Evolutionary conservation across 805 yeast species (phyloP).

Genomic region (Pichia californica): DNA sequence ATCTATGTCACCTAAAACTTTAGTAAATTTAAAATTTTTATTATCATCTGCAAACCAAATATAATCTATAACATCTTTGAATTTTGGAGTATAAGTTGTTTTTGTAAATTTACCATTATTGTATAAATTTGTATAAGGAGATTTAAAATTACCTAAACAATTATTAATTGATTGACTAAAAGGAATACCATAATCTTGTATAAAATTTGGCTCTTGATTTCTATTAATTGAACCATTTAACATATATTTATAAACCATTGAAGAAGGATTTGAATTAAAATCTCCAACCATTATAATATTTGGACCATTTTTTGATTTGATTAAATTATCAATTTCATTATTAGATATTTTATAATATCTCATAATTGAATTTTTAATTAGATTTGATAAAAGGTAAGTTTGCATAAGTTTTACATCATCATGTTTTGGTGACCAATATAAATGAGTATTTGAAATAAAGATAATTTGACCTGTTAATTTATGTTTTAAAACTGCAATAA

Average conservation of each 20-base stretch:
- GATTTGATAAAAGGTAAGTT: constrained; percentile 37
- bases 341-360: constrained; percentile 12
- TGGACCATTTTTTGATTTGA: constrained; percentile 12
- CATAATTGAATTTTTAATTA: constrained; percentile 26
- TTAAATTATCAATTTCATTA: constrained; percentile 7
- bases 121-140: constrained; percentile 25
- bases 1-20: constrained; percentile 48
- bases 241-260: constrained; percentile 42
- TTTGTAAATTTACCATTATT: constrained; percentile 18
- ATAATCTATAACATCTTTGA: constrained; percentile 51
- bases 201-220: constrained; percentile 16
- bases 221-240: constrained; percentile 25
- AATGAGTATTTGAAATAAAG: constrained; percentile 52
- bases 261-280: constrained; percentile 45
- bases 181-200: constrained; percentile 14
- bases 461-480: constrained; percentile 32
- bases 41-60: constrained; percentile 37
- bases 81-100: constrained; percentile 44
- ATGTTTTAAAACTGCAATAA: constrained; percentile 45
- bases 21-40: constrained; percentile 31
- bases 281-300: constrained; percentile 49
- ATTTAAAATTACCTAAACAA: constrained; percentile 17
- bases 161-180: constrained; percentile 9
- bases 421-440: constrained; percentile 50
- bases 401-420: constrained; percentile 52